A percentile compares a stretch with the other conserved stretches of the same genome.
These are phyloP conservation scores for Asterophora lycoperdoides DNA, from an alignment of 768 basidiomycete species.

Conservation along the genomic window DNA sequence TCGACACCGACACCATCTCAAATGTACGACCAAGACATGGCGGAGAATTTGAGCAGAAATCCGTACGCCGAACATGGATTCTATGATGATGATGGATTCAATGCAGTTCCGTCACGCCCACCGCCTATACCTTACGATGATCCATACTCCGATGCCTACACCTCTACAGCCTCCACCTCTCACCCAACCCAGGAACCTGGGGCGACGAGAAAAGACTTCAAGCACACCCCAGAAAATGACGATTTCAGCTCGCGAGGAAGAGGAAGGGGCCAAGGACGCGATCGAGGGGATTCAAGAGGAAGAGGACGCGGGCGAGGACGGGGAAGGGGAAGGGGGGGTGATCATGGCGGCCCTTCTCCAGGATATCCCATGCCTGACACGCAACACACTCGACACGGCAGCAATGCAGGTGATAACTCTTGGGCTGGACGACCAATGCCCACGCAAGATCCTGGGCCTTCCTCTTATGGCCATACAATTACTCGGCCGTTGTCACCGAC, in stretches of 20 bases:
- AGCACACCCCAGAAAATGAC: constrained; percentile 3
- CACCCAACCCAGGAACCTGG: background rate
- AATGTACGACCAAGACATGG: constrained; percentile 52
- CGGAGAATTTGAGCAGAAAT: constrained; percentile 47
- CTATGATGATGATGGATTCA: constrained; percentile 68
- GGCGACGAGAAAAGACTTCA: background rate
- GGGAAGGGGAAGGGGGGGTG: constrained; percentile 19
- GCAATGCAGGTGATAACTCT: constrained; percentile 14
- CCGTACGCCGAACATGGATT: constrained; percentile 65
- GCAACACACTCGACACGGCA: constrained; percentile 2
- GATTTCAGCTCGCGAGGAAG: background rate
- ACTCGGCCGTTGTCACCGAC: constrained; percentile 37
- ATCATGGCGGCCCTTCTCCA: constrained; percentile 27
- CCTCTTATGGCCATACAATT: constrained; percentile 25
- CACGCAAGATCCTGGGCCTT: constrained; percentile 18
- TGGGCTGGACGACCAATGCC: constrained; percentile 17
- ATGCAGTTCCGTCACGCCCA: constrained; percentile 54
- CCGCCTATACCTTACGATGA: constrained; percentile 75
- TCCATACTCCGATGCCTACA: constrained; percentile 57
- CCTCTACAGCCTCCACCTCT: background rate
- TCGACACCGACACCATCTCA: constrained; percentile 52
- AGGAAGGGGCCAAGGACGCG: constrained; percentile 30
- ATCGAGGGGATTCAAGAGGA: constrained; percentile 37
- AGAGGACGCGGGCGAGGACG: constrained; percentile 31
- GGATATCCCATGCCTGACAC: constrained; percentile 19